Conservation (phyloP, 805 yeast genomes). For the Metahyphopichia silvanorum region DNA sequence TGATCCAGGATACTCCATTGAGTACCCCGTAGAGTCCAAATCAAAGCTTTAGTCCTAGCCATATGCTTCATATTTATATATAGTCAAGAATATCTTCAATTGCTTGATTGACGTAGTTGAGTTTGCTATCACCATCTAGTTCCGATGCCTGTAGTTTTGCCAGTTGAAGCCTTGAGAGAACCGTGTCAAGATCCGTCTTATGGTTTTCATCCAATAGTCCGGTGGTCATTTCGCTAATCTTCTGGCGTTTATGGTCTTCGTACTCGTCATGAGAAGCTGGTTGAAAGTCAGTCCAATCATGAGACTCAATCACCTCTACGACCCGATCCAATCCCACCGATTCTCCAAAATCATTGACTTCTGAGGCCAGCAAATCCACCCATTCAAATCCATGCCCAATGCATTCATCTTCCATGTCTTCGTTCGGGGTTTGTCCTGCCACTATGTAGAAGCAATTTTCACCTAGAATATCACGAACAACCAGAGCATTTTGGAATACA, state of each 20-base stretch:
- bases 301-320: conserved; percentile 44
- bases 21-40: conserved; percentile 13
- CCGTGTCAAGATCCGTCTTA: conserved; percentile 22
- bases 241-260: conserved; percentile 16
- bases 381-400: conserved; percentile 42
- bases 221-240: conserved; percentile 22
- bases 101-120: conserved; percentile 29
- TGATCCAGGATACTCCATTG: conserved; percentile 51
- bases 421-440: no score
- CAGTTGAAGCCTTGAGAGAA: conserved; percentile 28
- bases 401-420: conserved; percentile 37
- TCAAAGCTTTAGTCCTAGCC: conserved; percentile 9
- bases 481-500: conserved; percentile 17
- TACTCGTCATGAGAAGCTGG: conserved; percentile 10
- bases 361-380: conserved; percentile 27
- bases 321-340: conserved; percentile 41
- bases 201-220: conserved; percentile 16
- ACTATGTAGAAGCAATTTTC: no score
- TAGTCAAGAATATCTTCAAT: conserved; percentile 39
- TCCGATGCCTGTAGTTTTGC: conserved; percentile 31
- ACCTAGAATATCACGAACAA: conserved; percentile 18
- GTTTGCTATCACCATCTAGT: conserved; percentile 22
- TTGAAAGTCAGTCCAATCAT: conserved; percentile 41
- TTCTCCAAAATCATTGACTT: conserved; percentile 42
- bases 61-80: conserved; percentile 13